Percentiles rank a stretch among this genome's conserved stretches.
These are phyloP conservation scores for Stemphylium beticola DNA, from an alignment of 2,329 filamentous ascomycete species.

Conservation along the genomic window DNA sequence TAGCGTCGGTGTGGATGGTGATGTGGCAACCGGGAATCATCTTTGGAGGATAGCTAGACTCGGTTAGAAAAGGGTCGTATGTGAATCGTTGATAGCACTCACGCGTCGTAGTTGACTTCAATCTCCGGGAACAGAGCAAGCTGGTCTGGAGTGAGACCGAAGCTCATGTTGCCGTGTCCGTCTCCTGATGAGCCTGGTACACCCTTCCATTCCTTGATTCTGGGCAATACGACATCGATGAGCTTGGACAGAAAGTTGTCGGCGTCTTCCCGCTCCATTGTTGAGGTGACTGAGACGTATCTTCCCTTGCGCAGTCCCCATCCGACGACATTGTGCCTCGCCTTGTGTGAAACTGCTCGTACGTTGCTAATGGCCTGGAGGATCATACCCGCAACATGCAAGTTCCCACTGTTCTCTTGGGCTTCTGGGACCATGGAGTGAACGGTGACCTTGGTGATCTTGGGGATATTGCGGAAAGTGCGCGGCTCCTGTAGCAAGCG, in stretches of 20 bases:
- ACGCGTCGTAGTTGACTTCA: slow-evolving; percentile 92
- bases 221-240: slow-evolving; percentile 87
- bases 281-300: slow-evolving; percentile 76
- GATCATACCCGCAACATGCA: slow-evolving; percentile 84
- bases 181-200: slow-evolving; percentile 80
- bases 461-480: slow-evolving; percentile 84
- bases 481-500: slow-evolving; percentile 70
- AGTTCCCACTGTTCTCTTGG: slow-evolving; percentile 71
- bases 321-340: slow-evolving; percentile 72
- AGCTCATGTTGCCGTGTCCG: slow-evolving; percentile 82
- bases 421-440: slow-evolving; percentile 75
- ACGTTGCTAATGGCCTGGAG: slow-evolving; percentile 85
- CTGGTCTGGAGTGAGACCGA: slow-evolving; percentile 77
- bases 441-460: slow-evolving; percentile 79
- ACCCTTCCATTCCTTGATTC: slow-evolving; percentile 95
- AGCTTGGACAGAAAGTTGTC: slow-evolving; percentile 91
- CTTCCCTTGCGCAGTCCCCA: slow-evolving; percentile 78
- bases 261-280: slow-evolving; percentile 79
- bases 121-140: slow-evolving; percentile 91
- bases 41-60: slow-evolving; percentile 64
- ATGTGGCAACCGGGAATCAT: slow-evolving; percentile 88
- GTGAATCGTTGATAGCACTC: slow-evolving; percentile 51
- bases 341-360: slow-evolving; percentile 71
- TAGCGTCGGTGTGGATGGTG: slow-evolving; percentile 82
- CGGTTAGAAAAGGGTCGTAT: slow-evolving; percentile 7